Percentiles rank a stretch among this genome's conserved stretches.
These are phyloP conservation scores for Calophaca sinica DNA, from an alignment of 306 rosid genomes.

Conservation along the genomic window DNA sequence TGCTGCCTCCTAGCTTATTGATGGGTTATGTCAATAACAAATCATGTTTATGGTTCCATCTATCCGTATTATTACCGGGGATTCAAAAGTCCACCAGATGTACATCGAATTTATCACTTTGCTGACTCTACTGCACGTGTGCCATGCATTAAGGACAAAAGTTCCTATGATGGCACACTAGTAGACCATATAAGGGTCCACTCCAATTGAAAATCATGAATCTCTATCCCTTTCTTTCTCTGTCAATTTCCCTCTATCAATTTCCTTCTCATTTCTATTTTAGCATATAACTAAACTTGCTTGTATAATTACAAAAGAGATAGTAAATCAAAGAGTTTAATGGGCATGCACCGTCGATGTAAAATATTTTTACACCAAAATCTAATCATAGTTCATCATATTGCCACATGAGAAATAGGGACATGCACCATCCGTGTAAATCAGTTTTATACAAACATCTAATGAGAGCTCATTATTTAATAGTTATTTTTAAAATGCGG, in stretches of 20 bases:
- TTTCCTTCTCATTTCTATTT: not conserved
- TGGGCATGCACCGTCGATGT: too few species aligned
- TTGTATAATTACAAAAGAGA: not conserved
- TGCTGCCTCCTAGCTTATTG: constrained; percentile 27
- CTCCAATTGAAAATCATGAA: constrained; percentile 16
- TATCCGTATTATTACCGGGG: constrained; percentile 39
- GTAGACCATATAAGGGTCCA: constrained; percentile 53
- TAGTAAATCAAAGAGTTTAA: not conserved
- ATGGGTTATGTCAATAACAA: constrained; percentile 50
- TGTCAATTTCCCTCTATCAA: not conserved
- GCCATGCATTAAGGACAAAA: constrained; percentile 60
- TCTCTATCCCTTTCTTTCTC: not conserved
- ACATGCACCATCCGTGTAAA: too few species aligned
- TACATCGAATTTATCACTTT: constrained; percentile 44
- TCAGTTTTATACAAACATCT: too few species aligned
- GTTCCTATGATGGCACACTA: constrained; percentile 41
- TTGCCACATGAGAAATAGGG: too few species aligned
- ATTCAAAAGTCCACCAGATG: constrained; percentile 52
- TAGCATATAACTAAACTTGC: not conserved
- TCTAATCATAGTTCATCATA: too few species aligned
- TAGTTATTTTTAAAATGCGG: too few species aligned
- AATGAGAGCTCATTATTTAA: too few species aligned
- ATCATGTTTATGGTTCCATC: constrained; percentile 54
- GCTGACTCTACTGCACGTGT: constrained; percentile 67
- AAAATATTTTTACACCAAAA: too few species aligned